Base-by-base conservation (phyloP, 768 basidiomycete species). In the Galerina sulciceps region DNA sequence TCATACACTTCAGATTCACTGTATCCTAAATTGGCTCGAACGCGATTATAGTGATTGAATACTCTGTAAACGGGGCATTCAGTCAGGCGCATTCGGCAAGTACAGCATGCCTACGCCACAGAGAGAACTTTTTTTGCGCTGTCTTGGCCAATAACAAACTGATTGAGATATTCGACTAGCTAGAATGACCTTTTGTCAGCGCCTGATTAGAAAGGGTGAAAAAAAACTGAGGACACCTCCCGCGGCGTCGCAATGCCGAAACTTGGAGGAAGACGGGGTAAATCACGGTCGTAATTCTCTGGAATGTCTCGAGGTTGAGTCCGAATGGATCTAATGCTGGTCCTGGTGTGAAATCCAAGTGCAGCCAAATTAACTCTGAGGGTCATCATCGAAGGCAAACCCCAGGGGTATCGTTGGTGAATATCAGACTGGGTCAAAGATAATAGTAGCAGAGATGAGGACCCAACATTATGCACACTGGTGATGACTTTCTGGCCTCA, bases 11-110 rank as follows among this genome's bases (percentile, higher is more conserved):
- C 75, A 13, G 78, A 75, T 50, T 84, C 81, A 31, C 76, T 60
- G 18, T 80, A 76, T 15, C 81, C 76, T 46, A 88, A 67, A 65
- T 94, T 91, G 55, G 89, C 87, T 22, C 85, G 83, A 5, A 94
- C 88, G 42, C 95, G 91, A 68, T 91, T 94, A 71, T 95, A 97
- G 73, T 97, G 96, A 65, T 97, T 96, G 81, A 89, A 97, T 1
- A 96, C 93, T 34, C 94, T 96, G 68, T 0, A 43, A 40, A 44
- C 53, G 14, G 18, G 48, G 10, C 36, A 47, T 48, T 47, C 51
- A 55, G 54, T 55, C 26, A 15, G 4, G 20, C n/a, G 37, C 17
- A 36, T 15, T 40, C 34, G 1, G 18, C 15, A 44, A 22, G 6
- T 50, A 36, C 17, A 53, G 11, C 17, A 43, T 17, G 85, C 93